A percentile compares a stretch with the other conserved stretches of the same genome.
Conservation (phyloP, 2,329 filamentous ascomycete species). For the Paracoccidioides lutzii region DNA sequence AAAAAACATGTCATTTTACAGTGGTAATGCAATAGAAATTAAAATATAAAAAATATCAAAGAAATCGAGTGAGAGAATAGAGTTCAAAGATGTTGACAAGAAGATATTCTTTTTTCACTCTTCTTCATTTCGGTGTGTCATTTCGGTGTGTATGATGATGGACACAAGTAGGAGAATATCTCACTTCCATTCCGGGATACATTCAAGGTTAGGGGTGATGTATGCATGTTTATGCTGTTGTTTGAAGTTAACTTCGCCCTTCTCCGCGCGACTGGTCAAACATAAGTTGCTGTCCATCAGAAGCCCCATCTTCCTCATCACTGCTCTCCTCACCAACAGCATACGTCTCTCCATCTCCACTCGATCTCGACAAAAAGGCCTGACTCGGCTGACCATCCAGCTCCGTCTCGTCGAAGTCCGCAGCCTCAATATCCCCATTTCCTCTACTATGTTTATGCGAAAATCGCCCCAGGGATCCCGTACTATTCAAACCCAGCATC, state of each 20-base stretch:
- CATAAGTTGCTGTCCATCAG: background rate
- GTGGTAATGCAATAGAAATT: too few species aligned
- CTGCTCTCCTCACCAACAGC: constrained; percentile 34
- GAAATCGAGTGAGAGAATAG: too few species aligned
- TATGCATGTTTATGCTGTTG: background rate
- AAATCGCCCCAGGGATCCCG: constrained; percentile 34
- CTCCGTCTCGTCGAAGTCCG: constrained; percentile 49
- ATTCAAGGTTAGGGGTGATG: background rate
- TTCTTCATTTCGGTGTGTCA: too few species aligned
- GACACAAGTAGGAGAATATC: too few species aligned
- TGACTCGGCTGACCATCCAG: constrained; percentile 37
- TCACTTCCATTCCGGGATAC: background rate
- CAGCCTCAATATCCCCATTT: constrained; percentile 42
- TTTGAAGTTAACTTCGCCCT: background rate
- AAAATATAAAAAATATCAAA: too few species aligned
- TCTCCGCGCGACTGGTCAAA: background rate
- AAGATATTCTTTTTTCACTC: too few species aligned
- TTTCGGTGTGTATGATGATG: too few species aligned
- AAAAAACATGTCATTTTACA: too few species aligned
- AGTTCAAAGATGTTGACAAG: too few species aligned
- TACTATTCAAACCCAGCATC: constrained; percentile 27
- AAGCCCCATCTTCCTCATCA: constrained; percentile 17
- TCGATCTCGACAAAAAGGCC: constrained; percentile 14
- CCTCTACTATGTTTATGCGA: constrained; percentile 27
- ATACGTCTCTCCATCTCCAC: constrained; percentile 28